phyloP scores from a whole-genome alignment of 805 yeast species.

The Wickerhamomyces queroliae region DNA sequence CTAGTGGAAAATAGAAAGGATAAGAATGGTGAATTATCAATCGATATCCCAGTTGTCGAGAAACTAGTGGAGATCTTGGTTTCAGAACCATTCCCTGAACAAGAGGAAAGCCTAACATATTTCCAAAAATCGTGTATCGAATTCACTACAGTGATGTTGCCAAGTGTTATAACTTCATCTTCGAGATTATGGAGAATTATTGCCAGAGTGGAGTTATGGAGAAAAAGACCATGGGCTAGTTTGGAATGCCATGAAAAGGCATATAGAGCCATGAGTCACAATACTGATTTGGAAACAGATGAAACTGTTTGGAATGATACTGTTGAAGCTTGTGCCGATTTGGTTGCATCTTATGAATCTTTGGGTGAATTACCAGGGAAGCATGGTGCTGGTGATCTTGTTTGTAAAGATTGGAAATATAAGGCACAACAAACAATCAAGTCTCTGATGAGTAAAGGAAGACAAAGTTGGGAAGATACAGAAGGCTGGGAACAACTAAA shows the following conservation, averaged over 20 bases:
- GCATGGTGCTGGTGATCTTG: conserved; percentile 74
- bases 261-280: conserved; percentile 61
- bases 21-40: conserved; percentile 52
- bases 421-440: conserved; percentile 71
- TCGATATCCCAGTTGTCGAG: conserved; percentile 74
- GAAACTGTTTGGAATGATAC: conserved; percentile 72
- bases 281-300: conserved; percentile 56
- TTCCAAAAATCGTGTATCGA: conserved; percentile 69
- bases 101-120: conserved; percentile 35
- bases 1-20: conserved; percentile 52
- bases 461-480: conserved; percentile 70
- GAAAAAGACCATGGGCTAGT: conserved; percentile 81
- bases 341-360: conserved; percentile 81
- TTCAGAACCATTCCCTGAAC: conserved; percentile 40
- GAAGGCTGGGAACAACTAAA: conserved; percentile 68
- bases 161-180: conserved; percentile 56
- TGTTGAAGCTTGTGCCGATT: conserved; percentile 69
- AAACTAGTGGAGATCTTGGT: conserved; percentile 63
- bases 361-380: conserved; percentile 82
- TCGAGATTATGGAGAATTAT: conserved; percentile 73
- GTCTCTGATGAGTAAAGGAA: conserved; percentile 75
- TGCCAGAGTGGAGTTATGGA: conserved; percentile 85
- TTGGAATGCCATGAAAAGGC: conserved; percentile 85
- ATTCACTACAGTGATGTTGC: conserved; percentile 63
- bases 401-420: conserved; percentile 89